Conservation (phyloP, 768 basidiomycete species). For the Boletus insuetus region DNA sequence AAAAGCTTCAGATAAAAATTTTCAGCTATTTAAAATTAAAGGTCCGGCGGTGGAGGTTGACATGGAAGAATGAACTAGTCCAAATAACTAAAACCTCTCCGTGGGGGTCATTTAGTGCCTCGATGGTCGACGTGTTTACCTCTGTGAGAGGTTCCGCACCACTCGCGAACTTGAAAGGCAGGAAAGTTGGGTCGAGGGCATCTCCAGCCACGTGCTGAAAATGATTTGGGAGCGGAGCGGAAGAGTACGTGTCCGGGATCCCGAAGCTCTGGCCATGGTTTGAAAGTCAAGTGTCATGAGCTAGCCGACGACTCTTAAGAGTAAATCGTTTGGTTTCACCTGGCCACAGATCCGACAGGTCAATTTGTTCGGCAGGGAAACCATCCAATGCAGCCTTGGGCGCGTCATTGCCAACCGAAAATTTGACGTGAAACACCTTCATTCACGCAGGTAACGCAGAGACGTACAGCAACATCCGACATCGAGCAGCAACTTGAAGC, state of each 20-base stretch:
- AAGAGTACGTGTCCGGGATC: conserved; percentile 61
- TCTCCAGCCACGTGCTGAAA: conserved; percentile 55
- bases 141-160: conserved; percentile 14
- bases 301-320: not conserved
- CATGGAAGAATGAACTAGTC: conserved; percentile 46
- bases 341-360: conserved; percentile 38
- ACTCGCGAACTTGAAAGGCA: conserved; percentile 28
- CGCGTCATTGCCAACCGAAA: conserved; percentile 40
- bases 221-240: conserved; percentile 49
- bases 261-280: conserved; percentile 48
- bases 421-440: not conserved
- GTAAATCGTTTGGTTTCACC: conserved; percentile 24
- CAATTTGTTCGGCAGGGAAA: conserved; percentile 36
- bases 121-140: conserved; percentile 32
- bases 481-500: too few species aligned
- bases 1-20: conserved; percentile 31
- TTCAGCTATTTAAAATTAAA: not conserved
- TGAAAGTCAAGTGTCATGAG: not conserved
- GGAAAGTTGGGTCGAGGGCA: conserved; percentile 44
- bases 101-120: conserved; percentile 43
- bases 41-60: conserved; percentile 22
- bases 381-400: conserved; percentile 42
- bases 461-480: conserved; percentile 44
- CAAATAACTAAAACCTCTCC: conserved; percentile 50
- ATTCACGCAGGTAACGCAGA: not conserved